phyloP scores from a whole-genome alignment of 768 basidiomycete species.

The Lactarius quietus region DNA sequence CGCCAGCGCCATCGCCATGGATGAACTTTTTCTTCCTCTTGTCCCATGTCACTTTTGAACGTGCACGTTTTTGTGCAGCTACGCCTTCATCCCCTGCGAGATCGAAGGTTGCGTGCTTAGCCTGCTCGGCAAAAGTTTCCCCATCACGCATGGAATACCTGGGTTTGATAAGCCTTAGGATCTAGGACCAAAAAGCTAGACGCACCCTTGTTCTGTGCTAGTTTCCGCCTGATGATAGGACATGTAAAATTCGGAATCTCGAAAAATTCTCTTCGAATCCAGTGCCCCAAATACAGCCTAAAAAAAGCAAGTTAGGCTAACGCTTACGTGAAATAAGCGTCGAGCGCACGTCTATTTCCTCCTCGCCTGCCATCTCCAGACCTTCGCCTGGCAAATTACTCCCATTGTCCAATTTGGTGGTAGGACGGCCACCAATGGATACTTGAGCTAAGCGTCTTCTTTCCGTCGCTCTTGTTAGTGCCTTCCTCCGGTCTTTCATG shows the following conservation, averaged over 20 bases:
- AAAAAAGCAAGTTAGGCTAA: slow-evolving; percentile 35
- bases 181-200: slow-evolving; percentile 30
- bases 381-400: slow-evolving; percentile 33
- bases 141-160: slow-evolving; percentile 91
- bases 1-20: slow-evolving; percentile 76
- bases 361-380: slow-evolving; percentile 75
- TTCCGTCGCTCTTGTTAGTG: slow-evolving; percentile 61
- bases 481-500: slow-evolving; percentile 87
- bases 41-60: slow-evolving; percentile 73
- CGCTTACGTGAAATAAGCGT: slow-evolving; percentile 64
- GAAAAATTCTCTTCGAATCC: slow-evolving; percentile 46
- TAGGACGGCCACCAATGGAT: slow-evolving; percentile 33
- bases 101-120: slow-evolving; percentile 75
- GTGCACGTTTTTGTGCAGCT: slow-evolving; percentile 53
- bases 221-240: slow-evolving; percentile 88
- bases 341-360: slow-evolving; percentile 61
- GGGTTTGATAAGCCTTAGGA: not conserved
- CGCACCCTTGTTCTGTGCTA: slow-evolving; percentile 85
- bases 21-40: slow-evolving; percentile 95
- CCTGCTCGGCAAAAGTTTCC: slow-evolving; percentile 83
- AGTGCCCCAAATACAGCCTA: slow-evolving; percentile 25
- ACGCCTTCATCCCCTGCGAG: slow-evolving; percentile 73
- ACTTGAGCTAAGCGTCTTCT: slow-evolving; percentile 40
- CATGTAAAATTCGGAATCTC: slow-evolving; percentile 88
- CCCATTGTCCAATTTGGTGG: slow-evolving; percentile 35